Percentiles rank a stretch among this genome's conserved stretches.
These are phyloP conservation scores for Kluyveromyces sp. DNA, from an alignment of 1,139 yeast genomes.

Conservation along the genomic window DNA sequence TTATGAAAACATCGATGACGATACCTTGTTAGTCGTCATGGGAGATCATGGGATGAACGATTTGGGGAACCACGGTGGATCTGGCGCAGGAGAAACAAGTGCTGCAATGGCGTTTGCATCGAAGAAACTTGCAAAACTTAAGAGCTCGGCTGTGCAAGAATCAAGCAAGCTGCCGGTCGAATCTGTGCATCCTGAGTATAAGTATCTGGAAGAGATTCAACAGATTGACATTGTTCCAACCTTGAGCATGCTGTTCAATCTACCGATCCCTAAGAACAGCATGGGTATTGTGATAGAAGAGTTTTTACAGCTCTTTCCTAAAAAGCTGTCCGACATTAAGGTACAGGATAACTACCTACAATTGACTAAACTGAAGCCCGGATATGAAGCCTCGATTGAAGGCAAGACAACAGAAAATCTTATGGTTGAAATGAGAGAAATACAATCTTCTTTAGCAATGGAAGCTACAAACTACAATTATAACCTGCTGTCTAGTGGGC, in stretches of 20 bases:
- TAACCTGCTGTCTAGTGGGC: slow-evolving; percentile 43
- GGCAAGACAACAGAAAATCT: slow-evolving; percentile 25
- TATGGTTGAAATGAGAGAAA: slow-evolving; percentile 38
- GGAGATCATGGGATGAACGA: slow-evolving; percentile 97
- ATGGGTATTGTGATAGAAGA: slow-evolving; percentile 65
- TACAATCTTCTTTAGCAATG: slow-evolving; percentile 53
- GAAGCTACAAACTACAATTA: slow-evolving; percentile 73
- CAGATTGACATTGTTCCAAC: slow-evolving; percentile 92
- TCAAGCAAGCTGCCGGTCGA: slow-evolving; percentile 39
- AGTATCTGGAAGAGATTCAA: slow-evolving; percentile 49
- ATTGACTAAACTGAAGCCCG: slow-evolving; percentile 33
- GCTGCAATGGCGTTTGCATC: slow-evolving; percentile 73
- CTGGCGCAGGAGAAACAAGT: slow-evolving; percentile 84
- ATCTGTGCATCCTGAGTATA: slow-evolving; percentile 36
- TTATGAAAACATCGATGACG: slow-evolving; percentile 44
- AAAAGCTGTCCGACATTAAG: slow-evolving; percentile 33
- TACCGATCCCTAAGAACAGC: slow-evolving; percentile 82
- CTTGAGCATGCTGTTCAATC: slow-evolving; percentile 58
- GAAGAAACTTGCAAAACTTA: slow-evolving; percentile 40
- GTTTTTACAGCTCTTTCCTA: slow-evolving; percentile 49
- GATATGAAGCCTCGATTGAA: slow-evolving; percentile 7
- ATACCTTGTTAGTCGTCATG: slow-evolving; percentile 64
- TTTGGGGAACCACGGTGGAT: slow-evolving; percentile 91
- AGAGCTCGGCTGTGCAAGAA: slow-evolving; percentile 16
- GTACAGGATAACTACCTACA: slow-evolving; percentile 60